These are phyloP conservation scores for Pestalotiopsis fici DNA, from an alignment of 2,329 filamentous ascomycete species.

Conservation along the genomic window DNA sequence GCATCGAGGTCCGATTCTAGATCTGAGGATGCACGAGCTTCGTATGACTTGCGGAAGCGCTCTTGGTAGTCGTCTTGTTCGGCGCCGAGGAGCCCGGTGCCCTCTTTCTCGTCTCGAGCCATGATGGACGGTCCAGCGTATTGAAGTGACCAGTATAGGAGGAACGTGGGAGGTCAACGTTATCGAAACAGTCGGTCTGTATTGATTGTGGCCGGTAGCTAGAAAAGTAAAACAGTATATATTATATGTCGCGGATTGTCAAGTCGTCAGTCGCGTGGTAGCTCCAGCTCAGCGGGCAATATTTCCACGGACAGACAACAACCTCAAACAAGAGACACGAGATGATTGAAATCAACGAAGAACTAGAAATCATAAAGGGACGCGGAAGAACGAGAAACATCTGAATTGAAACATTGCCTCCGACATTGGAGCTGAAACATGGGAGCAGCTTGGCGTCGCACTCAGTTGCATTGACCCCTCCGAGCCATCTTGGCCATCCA, in stretches of 20 bases:
- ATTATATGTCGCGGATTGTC: background rate
- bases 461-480: conserved; percentile 9
- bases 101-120: conserved; percentile 13
- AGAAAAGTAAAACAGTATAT: background rate
- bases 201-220: background rate
- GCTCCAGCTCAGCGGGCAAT: background rate
- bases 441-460: conserved; percentile 18
- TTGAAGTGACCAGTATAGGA: background rate
- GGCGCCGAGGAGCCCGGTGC: conserved; percentile 26
- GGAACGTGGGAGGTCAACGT: background rate
- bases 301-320: background rate
- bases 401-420: conserved; percentile 10
- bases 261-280: background rate
- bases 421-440: conserved; percentile 18
- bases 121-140: conserved; percentile 21
- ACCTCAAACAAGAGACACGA: background rate
- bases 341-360: background rate
- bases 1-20: conserved; percentile 36
- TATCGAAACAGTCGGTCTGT: background rate
- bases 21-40: conserved; percentile 25
- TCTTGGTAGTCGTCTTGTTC: conserved; percentile 16
- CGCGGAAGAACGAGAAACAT: background rate
- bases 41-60: conserved; percentile 31
- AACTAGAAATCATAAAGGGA: background rate
- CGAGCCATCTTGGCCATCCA: background rate